Evolutionary conservation across 169 alveolate species (phyloP), one percentile per base, ranked within the genome.

Genomic region (Plasmodium inui): DNA sequence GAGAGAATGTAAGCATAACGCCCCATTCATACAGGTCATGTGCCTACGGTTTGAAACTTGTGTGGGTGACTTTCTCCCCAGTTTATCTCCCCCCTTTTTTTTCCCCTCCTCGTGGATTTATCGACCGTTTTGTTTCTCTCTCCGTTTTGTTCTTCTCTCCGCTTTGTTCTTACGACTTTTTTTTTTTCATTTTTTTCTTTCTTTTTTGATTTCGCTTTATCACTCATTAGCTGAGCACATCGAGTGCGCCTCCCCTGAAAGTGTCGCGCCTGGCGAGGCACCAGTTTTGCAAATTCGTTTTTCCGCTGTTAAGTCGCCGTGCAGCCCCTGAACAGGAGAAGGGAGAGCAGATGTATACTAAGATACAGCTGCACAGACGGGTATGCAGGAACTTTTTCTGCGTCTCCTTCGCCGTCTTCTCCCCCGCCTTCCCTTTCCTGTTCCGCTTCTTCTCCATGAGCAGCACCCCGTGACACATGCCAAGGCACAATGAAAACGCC

Each of bases 401-500:
- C 26, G 61, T 50, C 26, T 50, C 1, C 22, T 14, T 12, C 61
- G 8, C 26, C 22, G 1, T 26, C 22, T 12, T 50, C 1, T 0
- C 10, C 12, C 2, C 53, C 5, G 4, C 19, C 22, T 1, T 8
- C 19, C 61, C 0, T 50, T 50, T 19, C 61, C 14, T 2, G 61
- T 3, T 14, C 61, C 26, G 2, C 2, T 50, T 50, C n/a, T 50
- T 17, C 61, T 50, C 14, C 61, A 12, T 50, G 61, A 26, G 22
- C 61, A 50, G 22, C 61, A 14, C 9, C 61, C 61, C 12, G 61
- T 28, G 76, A 28, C 76, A 22, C 76, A 67, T 67, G 76, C 26
- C 39, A 79, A 17, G 46, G 74, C 53, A 83, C 70, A 81, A 90
- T 90, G 95, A 90, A 90, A 82, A 90, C 92, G 30, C 95, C 95